A percentile compares a stretch with the other conserved stretches of the same genome.
Evolutionary conservation across 2,329 filamentous ascomycete species (phyloP).

Genomic region (Drechslerella dactyloides): DNA sequence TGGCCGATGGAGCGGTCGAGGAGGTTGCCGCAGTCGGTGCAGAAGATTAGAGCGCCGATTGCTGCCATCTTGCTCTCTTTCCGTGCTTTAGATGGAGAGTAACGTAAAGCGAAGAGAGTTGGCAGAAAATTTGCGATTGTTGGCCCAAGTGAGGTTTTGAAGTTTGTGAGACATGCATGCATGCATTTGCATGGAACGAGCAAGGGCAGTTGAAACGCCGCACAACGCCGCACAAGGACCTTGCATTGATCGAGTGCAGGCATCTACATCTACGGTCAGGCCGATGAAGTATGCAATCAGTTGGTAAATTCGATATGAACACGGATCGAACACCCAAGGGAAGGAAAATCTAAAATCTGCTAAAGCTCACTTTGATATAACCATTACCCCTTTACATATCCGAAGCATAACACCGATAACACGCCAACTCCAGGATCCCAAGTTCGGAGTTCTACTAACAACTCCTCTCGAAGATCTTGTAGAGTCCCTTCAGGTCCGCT

Average conservation of each 20-base stretch:
- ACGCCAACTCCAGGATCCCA: constrained; percentile 4
- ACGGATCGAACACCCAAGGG: too few species aligned
- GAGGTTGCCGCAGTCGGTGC: constrained; percentile 88
- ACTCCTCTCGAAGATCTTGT: constrained; percentile 93
- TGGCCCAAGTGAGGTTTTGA: constrained; percentile 26
- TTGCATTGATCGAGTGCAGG: too few species aligned
- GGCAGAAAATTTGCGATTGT: constrained; percentile 4
- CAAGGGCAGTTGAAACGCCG: too few species aligned
- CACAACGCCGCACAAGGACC: too few species aligned
- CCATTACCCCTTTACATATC: too few species aligned
- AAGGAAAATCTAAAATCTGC: not conserved
- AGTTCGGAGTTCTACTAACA: constrained; percentile 60
- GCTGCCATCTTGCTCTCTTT: constrained; percentile 71
- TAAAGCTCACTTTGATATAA: not conserved
- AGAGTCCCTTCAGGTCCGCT: constrained; percentile 88
- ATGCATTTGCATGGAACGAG: too few species aligned
- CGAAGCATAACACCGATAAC: not conserved
- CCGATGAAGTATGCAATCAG: too few species aligned
- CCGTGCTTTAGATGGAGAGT: not conserved
- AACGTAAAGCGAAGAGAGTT: not conserved
- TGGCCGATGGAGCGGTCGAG: constrained; percentile 80
- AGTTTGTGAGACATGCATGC: constrained; percentile 41
- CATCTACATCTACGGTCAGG: too few species aligned
- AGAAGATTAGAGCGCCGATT: constrained; percentile 90
- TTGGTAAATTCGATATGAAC: too few species aligned